These are phyloP conservation scores for Astrocystis sublimbata DNA, from an alignment of 495 filamentous ascomycete species.

Conservation along the genomic window DNA sequence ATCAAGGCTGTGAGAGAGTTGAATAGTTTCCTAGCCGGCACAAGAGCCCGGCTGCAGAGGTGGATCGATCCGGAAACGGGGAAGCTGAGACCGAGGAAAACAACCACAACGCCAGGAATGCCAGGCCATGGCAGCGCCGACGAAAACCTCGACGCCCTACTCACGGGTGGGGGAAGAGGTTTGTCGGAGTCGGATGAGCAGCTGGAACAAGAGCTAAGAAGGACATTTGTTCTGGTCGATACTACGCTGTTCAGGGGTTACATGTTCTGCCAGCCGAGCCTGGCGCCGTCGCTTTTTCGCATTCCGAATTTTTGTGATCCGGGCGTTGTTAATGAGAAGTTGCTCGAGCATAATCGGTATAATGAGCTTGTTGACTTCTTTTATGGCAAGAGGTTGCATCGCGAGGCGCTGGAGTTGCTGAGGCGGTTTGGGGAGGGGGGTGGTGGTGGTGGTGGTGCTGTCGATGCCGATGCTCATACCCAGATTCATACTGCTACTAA, in stretches of 20 bases:
- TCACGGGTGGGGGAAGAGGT: conserved; percentile 47
- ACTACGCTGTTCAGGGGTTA: conserved; percentile 91
- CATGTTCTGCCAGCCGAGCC: conserved; percentile 82
- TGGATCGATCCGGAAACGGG: conserved; percentile 76
- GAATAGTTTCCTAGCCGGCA: conserved; percentile 80
- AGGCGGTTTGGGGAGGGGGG: conserved; percentile 77
- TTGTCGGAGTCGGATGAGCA: conserved; percentile 58
- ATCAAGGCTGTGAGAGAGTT: conserved; percentile 77
- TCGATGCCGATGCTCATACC: no score
- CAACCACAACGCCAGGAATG: no score
- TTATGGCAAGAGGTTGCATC: conserved; percentile 90
- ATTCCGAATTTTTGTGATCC: conserved; percentile 98
- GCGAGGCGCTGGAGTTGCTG: conserved; percentile 80
- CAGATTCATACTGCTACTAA: no score
- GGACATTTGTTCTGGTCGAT: conserved; percentile 81
- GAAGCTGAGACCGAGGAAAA: conserved; percentile 61
- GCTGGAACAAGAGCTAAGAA: conserved; percentile 66
- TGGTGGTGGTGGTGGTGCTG: conserved; percentile 52
- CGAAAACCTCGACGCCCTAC: conserved; percentile 51
- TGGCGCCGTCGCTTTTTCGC: conserved; percentile 88
- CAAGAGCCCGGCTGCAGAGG: conserved; percentile 75
- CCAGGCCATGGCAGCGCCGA: conserved; percentile 55
- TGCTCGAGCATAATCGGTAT: conserved; percentile 86
- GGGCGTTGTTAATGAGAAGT: conserved; percentile 87
- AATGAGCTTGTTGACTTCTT: conserved; percentile 96